Evolutionary conservation across 176 grass and related monocot genomes (phyloP), one percentile per base, ranked within the genome.

Genomic region (Guadua angustifolia): DNA sequence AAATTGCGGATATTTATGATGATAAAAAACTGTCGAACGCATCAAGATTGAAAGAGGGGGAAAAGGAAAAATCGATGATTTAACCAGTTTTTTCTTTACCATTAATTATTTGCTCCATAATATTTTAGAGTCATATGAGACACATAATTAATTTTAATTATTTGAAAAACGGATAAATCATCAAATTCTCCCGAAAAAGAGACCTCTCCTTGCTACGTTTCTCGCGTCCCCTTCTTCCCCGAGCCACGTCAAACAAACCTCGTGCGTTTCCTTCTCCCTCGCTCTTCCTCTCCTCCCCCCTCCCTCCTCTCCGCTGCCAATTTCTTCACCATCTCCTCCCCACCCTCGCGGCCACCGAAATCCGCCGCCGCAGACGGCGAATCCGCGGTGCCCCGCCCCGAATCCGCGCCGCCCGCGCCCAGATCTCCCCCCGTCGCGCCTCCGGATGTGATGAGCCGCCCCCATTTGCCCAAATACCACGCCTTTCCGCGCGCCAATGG

Each of bases 361-460:
- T 15, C 53, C 32, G 76, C n/a, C 32, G 43, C 24, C 53, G 46
- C 74, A 3, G 45, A 56, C 74, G 26, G 73, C 58, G 76, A 83
- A 72, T 58, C 64, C 12, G 86, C 78, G 25, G 24, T 1, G 16
- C 29, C 40, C 29, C 10, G 40, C 57, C 21, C 40, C 75, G 55
- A 89, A 84, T 92, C 82, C 11, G 57, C 80, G 73, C 61, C 16
- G 11, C 15, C 74, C 60, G 79, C 68, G 42, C 84, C 52, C 75
- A 87, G 78, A 84, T 84, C 90, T 65, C 71, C 71, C 39, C 49
- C 38, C 76, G 39, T 26, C 44, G 56, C 75, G 79, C 71, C 75
- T 33, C 89, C 80, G 87, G 88, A 96, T 93, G 91, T 89, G 73
- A 97, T 86, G 86, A 86, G 79, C 89, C 75, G 84, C 84, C 51